phyloP scores from a whole-genome alignment of 2,329 filamentous ascomycete species.

The Penicillium fuscoglaucum region DNA sequence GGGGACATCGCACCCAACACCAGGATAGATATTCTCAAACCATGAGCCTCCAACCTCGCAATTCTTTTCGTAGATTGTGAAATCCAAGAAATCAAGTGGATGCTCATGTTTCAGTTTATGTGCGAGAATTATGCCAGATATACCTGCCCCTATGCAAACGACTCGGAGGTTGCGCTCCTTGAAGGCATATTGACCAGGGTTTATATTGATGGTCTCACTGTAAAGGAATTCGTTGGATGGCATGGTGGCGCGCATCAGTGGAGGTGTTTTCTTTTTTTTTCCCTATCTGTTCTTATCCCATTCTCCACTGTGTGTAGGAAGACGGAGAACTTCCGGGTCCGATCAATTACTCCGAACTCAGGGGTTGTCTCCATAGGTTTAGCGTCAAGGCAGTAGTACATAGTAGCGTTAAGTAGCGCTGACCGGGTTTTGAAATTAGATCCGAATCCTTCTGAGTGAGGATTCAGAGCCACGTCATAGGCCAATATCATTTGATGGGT shows the following conservation, averaged over 20 bases:
- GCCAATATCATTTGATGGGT: not conserved
- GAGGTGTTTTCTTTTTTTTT: not conserved
- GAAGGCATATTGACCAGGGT: not conserved
- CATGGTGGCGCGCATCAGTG: not conserved
- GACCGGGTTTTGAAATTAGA: not conserved
- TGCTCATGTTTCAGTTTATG: not conserved
- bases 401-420: not conserved
- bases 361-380: not conserved
- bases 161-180: not conserved
- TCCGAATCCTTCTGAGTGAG: not conserved
- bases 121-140: not conserved
- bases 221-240: not conserved
- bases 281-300: not conserved
- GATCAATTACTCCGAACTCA: not conserved
- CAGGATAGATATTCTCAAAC: not conserved
- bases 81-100: not conserved
- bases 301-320: not conserved
- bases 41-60: not conserved
- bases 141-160: not conserved
- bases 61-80: not conserved
- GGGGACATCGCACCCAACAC: not conserved
- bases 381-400: not conserved
- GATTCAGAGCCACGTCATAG: not conserved
- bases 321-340: not conserved
- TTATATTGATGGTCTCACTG: not conserved